phyloP scores from a whole-genome alignment of 768 basidiomycete species.

The Omphalotus guepiniiformis region DNA sequence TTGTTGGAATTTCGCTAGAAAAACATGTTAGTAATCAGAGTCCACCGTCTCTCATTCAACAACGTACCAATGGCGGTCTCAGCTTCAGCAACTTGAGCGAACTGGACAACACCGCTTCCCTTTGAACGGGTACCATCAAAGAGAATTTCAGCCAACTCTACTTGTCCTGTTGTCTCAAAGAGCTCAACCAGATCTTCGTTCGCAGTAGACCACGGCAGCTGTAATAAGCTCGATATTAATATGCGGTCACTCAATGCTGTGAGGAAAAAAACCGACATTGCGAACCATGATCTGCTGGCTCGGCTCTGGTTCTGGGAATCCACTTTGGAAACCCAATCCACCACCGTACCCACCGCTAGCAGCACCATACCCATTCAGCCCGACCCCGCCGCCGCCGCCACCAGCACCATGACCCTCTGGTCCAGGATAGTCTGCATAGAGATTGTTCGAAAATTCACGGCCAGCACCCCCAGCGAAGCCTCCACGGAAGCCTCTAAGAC shows the following conservation, averaged over 20 bases:
- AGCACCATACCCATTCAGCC: constrained; percentile 6
- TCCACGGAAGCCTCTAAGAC: constrained; percentile 31
- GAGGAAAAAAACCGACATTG: constrained; percentile 64
- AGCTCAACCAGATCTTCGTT: constrained; percentile 97
- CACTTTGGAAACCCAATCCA: constrained; percentile 31
- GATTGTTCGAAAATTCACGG: constrained; percentile 80
- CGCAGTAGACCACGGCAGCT: constrained; percentile 98
- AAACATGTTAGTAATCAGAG: constrained; percentile 4
- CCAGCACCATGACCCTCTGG: constrained; percentile 51
- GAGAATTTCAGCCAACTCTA: constrained; percentile 90
- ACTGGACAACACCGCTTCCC: constrained; percentile 94
- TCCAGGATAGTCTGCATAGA: constrained; percentile 91
- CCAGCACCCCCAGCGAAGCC: constrained; percentile 43
- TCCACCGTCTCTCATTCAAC: no score
- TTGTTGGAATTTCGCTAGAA: constrained; percentile 82
- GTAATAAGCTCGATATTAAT: constrained; percentile 1
- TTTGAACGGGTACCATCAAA: constrained; percentile 91
- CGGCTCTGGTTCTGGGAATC: constrained; percentile 73
- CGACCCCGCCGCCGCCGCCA: constrained; percentile 28
- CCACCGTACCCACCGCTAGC: no score
- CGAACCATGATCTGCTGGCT: constrained; percentile 97
- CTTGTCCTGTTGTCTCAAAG: constrained; percentile 95
- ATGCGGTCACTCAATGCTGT: neutral
- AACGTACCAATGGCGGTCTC: constrained; percentile 86
- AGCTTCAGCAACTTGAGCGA: constrained; percentile 79